Percentiles rank a stretch among this genome's conserved stretches.
Conservation (phyloP, 2,329 filamentous ascomycete species). For the Stromatinia cepivora region DNA sequence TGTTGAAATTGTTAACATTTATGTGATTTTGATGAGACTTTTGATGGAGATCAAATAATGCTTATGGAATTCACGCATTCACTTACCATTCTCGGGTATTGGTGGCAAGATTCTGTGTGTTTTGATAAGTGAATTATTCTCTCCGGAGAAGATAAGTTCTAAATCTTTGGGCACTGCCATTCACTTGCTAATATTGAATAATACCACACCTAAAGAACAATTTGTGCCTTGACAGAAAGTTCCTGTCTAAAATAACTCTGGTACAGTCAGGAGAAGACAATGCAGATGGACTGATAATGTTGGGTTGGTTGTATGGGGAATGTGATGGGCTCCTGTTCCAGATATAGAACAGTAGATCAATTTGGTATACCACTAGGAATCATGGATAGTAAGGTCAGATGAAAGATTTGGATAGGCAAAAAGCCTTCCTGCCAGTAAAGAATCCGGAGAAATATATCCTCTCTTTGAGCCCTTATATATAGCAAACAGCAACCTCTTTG, state of each 20-base stretch:
- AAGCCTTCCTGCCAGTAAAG: constrained; percentile 1
- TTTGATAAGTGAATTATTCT: neutral
- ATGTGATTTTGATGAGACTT: no score
- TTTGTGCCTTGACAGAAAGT: no score
- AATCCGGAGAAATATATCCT: rapidly evolving
- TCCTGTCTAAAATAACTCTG: neutral
- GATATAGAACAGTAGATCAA: rapidly evolving
- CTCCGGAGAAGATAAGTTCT: rapidly evolving
- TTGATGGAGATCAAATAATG: no score
- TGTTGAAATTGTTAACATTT: no score
- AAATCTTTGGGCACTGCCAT: neutral
- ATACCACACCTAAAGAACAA: neutral
- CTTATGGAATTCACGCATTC: no score
- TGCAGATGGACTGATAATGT: neutral
- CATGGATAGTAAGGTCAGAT: neutral
- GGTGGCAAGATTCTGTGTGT: no score
- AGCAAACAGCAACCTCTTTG: neutral
- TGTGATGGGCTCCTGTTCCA: neutral
- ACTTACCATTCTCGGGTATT: neutral
- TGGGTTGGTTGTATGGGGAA: no score
- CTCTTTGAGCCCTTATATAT: neutral
- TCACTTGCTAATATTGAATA: neutral
- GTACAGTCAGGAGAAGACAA: rapidly evolving
- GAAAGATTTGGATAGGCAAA: neutral
- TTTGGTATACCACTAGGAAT: no score